Base-by-base conservation (phyloP, 2,329 filamentous ascomycete genomes). In the Colletotrichum eremochloae region DNA sequence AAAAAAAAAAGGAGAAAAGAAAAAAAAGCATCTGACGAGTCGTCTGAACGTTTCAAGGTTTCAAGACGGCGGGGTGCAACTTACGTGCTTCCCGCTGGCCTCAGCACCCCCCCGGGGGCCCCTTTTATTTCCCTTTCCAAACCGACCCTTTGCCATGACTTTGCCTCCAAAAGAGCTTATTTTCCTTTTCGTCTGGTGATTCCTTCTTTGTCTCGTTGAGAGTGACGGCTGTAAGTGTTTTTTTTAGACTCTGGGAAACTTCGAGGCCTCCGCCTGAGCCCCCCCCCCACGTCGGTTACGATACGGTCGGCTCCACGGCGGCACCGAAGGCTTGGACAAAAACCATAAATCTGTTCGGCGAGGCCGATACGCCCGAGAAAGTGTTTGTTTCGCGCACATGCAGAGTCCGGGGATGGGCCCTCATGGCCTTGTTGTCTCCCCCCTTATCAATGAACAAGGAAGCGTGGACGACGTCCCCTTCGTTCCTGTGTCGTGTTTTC, bases 31-130 rank as follows among this genome's bases (percentile, higher is more conserved):
- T 58, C 40, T 36, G 42, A 53, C 61, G 61, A 63, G 48, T 63
- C 61, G 46, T 63, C 61, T 48, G 46, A 63, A 44, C 36, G 33
- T 53, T 53, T 31, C 46, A 38, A 50, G n/a, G 33, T 53, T 53
- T 31, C 46, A 38, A 50, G n/a, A 20, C 36, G 20, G n/a, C 24
- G 24, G 24, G 24, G 24, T 24, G 24, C 24, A 24, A 24, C 24
- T 24, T 24, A 24, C 24, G 24, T 24, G 24, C 24, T 24, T 24
- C 24, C 58, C 42, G 29, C 31, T 31, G 3, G 2, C 58, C 36
- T 36, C 33, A 38, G 42, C 46, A 5, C n/a, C 60, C 11, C 6
- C n/a, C 57, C 42, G n/a, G 58, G 20, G 2, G 2, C 9, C 2
- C 40, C 12, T 44, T 6, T 2, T 20, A 4, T 9, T 24, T 12